Evolutionary conservation across 805 yeast genomes (phyloP), one percentile per base, ranked within the genome.

Genomic region (Suhomyces vadensis): DNA sequence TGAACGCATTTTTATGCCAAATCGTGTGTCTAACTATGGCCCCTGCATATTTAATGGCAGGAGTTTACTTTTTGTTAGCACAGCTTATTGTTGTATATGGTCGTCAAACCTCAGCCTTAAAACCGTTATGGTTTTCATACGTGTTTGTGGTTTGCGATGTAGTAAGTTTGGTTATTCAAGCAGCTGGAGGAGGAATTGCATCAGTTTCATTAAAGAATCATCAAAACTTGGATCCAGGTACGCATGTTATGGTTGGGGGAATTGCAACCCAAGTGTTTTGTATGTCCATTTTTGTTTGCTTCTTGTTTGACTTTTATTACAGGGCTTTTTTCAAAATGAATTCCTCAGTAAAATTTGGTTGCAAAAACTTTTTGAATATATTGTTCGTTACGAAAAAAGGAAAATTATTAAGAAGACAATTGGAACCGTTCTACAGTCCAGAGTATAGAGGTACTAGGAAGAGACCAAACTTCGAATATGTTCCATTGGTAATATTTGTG

Each of bases 11-110:
- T 56, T 56, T 85, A 35, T 64, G 82, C 54, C 95, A 89, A 61
- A 76, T 84, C 50, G 76, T 82, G 43, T 73, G 83, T 54, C 65
- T 88, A 44, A 87, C 92, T 0, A 63, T 89, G 38, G 92, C 88
- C 0, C 96, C 96, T 0, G 88, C 87, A 16, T 85, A 89, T 60
- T 69, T 86, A 36, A 85, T 87, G 87, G 96, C 86, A 3, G 96
- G 92, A 1, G 71, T 89, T 2, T 90, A 89, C 64, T 84, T 76
- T 51, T 70, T 82, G 42, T 64, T 89, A 50, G 89, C 85, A 5
- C 85, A 87, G 61, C 53, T 85, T 39, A 69, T 82, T 37, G 80
- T 83, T 44, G 62, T 87, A 1, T 81, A 79, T 55, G 62, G 61
- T 3, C 41, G 51, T 46, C 57, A 66, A 13, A 82, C 64, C 50